These are phyloP conservation scores for Lactifluus volemus DNA, from an alignment of 768 basidiomycete species.

Conservation along the genomic window DNA sequence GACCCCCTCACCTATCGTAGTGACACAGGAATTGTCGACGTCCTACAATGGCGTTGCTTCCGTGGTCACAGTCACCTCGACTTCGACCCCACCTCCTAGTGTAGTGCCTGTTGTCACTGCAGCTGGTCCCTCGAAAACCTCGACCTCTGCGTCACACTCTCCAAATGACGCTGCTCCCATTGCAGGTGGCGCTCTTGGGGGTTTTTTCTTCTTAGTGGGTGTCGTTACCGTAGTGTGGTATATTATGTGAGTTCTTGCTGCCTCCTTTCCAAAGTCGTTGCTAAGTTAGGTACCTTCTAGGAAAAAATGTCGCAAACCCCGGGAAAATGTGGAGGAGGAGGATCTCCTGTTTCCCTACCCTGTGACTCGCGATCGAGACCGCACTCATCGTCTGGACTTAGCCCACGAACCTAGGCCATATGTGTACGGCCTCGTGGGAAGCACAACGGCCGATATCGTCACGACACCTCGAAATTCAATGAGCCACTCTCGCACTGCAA, in stretches of 20 bases:
- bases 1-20: conserved; percentile 1
- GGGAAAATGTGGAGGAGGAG: conserved; percentile 4
- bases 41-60: not conserved
- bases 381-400: conserved; percentile 8
- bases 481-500: not conserved
- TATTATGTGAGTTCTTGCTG: conserved; percentile 9
- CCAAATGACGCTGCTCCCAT: conserved; percentile 4
- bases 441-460: not conserved
- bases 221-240: conserved; percentile 10
- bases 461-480: not conserved
- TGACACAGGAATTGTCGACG: conserved; percentile 4
- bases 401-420: conserved; percentile 16
- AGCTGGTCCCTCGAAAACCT: not conserved
- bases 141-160: not conserved
- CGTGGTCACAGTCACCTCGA: not conserved
- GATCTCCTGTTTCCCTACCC: conserved; percentile 18
- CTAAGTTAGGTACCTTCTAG: not conserved
- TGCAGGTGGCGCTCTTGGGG: conserved; percentile 13
- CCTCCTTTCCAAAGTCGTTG: not conserved
- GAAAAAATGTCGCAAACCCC: conserved; percentile 8
- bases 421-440: conserved; percentile 15
- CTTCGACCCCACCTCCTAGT: conserved; percentile 5
- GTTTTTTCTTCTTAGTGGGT: conserved; percentile 8
- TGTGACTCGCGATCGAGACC: conserved; percentile 15
- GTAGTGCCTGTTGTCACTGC: not conserved